A percentile compares a stretch with the other conserved stretches of the same genome.
Conservation (phyloP, 768 basidiomycete genomes). For the Lactarius hatsudake region DNA sequence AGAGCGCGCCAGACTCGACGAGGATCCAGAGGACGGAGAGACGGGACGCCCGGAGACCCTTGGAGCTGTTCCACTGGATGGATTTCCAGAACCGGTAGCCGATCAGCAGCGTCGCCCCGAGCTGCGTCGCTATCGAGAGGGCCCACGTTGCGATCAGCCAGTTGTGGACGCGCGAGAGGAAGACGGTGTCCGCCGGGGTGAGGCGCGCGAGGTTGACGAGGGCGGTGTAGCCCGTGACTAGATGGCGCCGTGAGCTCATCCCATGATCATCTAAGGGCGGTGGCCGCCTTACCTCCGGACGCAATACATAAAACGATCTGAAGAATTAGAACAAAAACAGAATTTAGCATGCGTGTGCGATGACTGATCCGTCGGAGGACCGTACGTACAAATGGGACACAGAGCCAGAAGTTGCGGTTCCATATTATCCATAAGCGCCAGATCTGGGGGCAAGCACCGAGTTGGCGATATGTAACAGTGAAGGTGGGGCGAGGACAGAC, state of each 20-base stretch:
- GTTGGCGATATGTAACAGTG: neutral
- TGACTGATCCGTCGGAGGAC: neutral
- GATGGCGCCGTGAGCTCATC: too few species aligned
- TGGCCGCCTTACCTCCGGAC: neutral
- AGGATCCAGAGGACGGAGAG: conserved; percentile 19
- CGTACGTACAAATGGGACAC: conserved; percentile 16
- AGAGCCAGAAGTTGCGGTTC: conserved; percentile 13
- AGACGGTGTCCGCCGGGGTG: neutral
- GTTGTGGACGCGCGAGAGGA: neutral
- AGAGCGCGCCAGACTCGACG: conserved; percentile 23
- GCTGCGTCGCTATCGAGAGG: conserved; percentile 21
- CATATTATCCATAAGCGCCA: conserved; percentile 26
- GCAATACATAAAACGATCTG: conserved; percentile 8
- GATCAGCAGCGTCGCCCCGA: conserved; percentile 20
- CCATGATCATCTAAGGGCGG: too few species aligned
- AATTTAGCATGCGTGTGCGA: neutral
- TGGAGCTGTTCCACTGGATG: neutral
- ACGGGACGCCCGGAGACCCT: neutral
- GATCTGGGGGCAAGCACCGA: conserved; percentile 7
- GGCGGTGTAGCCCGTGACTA: conserved; percentile 17
- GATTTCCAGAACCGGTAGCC: conserved; percentile 15
- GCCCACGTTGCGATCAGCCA: conserved; percentile 18
- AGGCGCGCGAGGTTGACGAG: conserved; percentile 5
- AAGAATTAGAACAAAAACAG: neutral
- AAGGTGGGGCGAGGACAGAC: neutral